Base-by-base conservation (phyloP, 2,329 filamentous ascomycete genomes). In the Boeremia lycopersici region DNA sequence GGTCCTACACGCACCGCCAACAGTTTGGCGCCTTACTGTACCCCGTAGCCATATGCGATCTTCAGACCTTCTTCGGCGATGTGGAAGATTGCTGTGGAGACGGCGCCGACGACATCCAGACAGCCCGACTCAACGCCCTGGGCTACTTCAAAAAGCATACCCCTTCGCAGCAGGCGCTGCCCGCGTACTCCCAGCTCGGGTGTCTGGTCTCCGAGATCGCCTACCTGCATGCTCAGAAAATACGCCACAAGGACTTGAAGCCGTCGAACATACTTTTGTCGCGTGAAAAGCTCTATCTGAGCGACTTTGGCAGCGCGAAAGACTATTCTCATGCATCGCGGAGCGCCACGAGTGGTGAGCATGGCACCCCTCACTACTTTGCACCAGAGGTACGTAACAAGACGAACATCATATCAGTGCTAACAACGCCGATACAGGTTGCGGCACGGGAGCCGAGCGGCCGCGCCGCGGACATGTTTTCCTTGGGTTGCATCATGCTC, bases 401-500 rank as follows among this genome's bases (percentile, higher is more conserved):
- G 1, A 29, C 15, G n/a, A 12, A 7, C 6, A 19, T 3, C 2
- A 12, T 9, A 12, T 19, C 8, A 9, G 4, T n/a, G 5, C 30
- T 30, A 15, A 41, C 8, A 10, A 2, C n/a, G 5, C 30, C 30
- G 9, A 29, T 35, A 2, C 6, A 49, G 47, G 31, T 38, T 4
- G 47, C 47, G 2, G 25, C 29, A 4, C 36, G 26, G 13, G 3
- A 43, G 5, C n/a, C 26, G 2, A 34, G 56, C 52, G 63, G 65
- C 3, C 54, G 63, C 4, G 58, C 62, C 62, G 84, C 86, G 36
- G 89, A 91, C 68, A 78, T 91, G 28, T 92, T 89, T 74, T 89
- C 87, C 2, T 78, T 91, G 1, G 89, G 86, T 11, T 89, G 88
- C 69, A 80, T 91, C 48, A 87, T 89, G 56, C 79, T 91, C 7